Percentiles rank a stretch among this genome's conserved stretches.
phyloP scores from a whole-genome alignment of 164 flowering plant genomes.

The Vitis riparia region DNA sequence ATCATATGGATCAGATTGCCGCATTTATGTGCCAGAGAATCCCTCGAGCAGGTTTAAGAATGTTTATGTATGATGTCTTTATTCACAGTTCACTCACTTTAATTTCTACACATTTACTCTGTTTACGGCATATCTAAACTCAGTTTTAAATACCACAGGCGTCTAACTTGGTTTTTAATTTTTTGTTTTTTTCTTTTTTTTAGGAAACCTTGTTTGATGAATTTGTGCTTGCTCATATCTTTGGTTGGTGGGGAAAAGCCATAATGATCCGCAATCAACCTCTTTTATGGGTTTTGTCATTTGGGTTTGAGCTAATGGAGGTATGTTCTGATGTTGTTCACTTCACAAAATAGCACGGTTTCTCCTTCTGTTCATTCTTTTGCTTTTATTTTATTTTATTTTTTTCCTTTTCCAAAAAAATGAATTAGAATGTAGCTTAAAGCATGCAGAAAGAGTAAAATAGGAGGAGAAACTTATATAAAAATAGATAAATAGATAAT shows the following conservation, averaged over 20 bases:
- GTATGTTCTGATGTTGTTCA: conserved; percentile 32
- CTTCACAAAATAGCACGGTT: no score
- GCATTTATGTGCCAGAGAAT: conserved; percentile 81
- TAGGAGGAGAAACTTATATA: no score
- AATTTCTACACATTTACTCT: neutral
- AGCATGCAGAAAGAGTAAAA: no score
- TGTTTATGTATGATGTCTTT: conserved; percentile 88
- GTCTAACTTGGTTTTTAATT: conserved; percentile 19
- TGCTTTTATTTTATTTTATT: neutral
- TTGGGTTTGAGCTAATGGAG: conserved; percentile 99
- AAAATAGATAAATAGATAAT: no score
- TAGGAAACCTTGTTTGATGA: conserved; percentile 98
- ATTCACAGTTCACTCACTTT: conserved; percentile 26
- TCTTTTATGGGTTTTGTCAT: conserved; percentile 90
- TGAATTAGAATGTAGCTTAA: no score
- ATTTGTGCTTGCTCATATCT: conserved; percentile 93
- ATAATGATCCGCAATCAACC: conserved; percentile 99
- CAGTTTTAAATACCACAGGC: neutral
- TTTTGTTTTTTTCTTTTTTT: neutral
- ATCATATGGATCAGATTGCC: conserved; percentile 97
- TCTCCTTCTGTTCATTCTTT: neutral
- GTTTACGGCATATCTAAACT: no score
- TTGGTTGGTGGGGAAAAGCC: conserved; percentile 99
- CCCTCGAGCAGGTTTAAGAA: conserved; percentile 99
- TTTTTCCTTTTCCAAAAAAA: no score